phyloP scores from a whole-genome alignment of 441 rosid genomes.

The Populus hybrid region DNA sequence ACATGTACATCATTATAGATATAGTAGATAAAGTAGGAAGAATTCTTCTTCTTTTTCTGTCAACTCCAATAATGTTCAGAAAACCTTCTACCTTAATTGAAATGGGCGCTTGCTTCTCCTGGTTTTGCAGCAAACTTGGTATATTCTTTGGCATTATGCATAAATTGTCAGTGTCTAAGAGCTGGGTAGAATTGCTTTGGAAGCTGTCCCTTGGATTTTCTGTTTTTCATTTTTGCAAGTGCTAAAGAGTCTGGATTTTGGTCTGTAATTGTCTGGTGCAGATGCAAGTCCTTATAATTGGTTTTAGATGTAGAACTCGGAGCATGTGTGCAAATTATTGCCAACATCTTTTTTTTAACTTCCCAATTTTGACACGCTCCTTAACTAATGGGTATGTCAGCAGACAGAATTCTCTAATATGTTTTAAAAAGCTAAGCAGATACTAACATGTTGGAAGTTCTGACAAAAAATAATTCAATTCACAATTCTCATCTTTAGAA shows the following conservation, averaged over 20 bases:
- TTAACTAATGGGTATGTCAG: background rate
- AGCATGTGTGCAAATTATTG: background rate
- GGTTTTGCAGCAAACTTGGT: background rate
- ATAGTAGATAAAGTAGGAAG: background rate
- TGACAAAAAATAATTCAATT: background rate
- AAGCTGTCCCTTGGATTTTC: background rate
- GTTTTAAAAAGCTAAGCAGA: background rate
- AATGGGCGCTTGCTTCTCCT: background rate
- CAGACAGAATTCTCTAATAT: background rate
- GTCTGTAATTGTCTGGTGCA: background rate
- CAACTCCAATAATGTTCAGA: background rate
- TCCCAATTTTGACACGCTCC: background rate
- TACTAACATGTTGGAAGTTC: background rate
- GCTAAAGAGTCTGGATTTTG: background rate
- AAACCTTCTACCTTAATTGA: background rate
- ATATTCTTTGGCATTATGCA: background rate
- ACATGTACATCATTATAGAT: background rate
- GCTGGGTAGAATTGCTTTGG: background rate
- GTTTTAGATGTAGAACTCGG: background rate
- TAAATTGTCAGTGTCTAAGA: background rate
- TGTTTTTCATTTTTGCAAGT: background rate
- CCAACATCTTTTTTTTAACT: background rate
- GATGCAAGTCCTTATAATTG: background rate
- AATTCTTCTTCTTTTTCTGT: background rate
- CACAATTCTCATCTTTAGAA: background rate